phyloP scores from a whole-genome alignment of 768 basidiomycete genomes.

The Lentinula boryana region DNA sequence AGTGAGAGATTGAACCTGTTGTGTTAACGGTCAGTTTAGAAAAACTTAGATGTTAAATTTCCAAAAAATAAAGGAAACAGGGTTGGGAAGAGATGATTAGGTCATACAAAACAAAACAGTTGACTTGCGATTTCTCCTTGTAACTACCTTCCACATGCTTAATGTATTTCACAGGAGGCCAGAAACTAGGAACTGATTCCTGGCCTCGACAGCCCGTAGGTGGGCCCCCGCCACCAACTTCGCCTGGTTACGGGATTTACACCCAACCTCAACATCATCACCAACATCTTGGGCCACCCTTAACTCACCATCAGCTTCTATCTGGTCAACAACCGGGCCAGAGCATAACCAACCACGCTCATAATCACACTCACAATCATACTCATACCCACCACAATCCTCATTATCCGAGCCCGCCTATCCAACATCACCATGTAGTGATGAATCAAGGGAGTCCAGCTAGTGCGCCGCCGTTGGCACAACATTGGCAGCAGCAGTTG shows the following conservation, averaged over 20 bases:
- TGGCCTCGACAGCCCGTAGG: slow-evolving; percentile 27
- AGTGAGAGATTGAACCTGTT: no score
- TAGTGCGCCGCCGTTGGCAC: slow-evolving; percentile 33
- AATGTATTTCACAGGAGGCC: slow-evolving; percentile 1
- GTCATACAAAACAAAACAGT: neutral
- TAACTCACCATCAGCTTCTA: slow-evolving; percentile 55
- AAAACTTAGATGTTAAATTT: no score
- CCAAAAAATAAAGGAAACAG: no score
- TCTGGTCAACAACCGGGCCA: slow-evolving; percentile 17
- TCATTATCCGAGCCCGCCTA: slow-evolving; percentile 44
- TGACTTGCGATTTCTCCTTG: neutral
- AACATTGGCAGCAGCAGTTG: slow-evolving; percentile 92
- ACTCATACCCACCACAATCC: slow-evolving; percentile 31
- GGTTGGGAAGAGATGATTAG: neutral
- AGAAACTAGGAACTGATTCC: neutral
- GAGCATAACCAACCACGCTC: slow-evolving; percentile 37
- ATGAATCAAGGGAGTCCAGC: slow-evolving; percentile 57
- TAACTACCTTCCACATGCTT: neutral
- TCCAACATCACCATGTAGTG: slow-evolving; percentile 58
- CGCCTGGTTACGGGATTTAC: slow-evolving; percentile 74
- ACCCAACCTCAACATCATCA: slow-evolving; percentile 22
- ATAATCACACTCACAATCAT: slow-evolving; percentile 27
- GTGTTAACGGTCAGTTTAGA: no score
- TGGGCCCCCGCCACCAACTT: slow-evolving; percentile 49
- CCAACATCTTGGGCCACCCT: slow-evolving; percentile 19